A percentile compares a stretch with the other conserved stretches of the same genome.
Conservation (phyloP, 768 basidiomycete genomes). For the Podaxis sp. region DNA sequence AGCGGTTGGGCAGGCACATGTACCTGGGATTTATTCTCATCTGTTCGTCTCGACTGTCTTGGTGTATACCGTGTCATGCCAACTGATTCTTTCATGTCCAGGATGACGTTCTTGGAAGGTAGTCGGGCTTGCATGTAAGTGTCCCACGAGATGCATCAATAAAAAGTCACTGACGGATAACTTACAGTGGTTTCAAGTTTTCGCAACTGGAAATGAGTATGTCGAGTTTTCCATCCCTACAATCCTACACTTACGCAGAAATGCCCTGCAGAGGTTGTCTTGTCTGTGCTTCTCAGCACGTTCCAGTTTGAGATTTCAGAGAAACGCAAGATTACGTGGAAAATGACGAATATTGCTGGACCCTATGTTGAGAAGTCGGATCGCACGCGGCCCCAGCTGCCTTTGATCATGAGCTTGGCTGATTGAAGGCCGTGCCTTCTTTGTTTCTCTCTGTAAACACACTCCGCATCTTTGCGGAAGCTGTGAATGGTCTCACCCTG, state of each 20-base stretch:
- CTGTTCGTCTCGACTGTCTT: not conserved
- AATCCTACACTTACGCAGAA: not conserved
- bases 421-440: not conserved
- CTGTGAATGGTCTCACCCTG: not conserved
- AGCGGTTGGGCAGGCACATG: conserved; percentile 8
- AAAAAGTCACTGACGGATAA: not conserved
- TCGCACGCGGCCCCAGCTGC: conserved; percentile 15
- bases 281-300: conserved; percentile 26
- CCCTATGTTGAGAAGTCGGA: conserved; percentile 20
- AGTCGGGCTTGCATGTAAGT: conserved; percentile 26
- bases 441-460: not conserved
- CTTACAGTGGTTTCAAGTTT: conserved; percentile 45
- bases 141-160: not conserved
- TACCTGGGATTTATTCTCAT: conserved; percentile 17
- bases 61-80: not conserved
- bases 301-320: conserved; percentile 26
- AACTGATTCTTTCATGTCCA: conserved; percentile 16
- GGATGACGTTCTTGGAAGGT: conserved; percentile 46
- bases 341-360: conserved; percentile 25
- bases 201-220: conserved; percentile 50
- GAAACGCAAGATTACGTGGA: conserved; percentile 28
- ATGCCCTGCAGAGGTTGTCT: conserved; percentile 24
- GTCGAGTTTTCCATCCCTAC: conserved; percentile 15
- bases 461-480: not conserved
- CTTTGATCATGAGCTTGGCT: conserved; percentile 16